phyloP scores from a whole-genome alignment of 306 rosid genomes.

The Clitoria ternatea region DNA sequence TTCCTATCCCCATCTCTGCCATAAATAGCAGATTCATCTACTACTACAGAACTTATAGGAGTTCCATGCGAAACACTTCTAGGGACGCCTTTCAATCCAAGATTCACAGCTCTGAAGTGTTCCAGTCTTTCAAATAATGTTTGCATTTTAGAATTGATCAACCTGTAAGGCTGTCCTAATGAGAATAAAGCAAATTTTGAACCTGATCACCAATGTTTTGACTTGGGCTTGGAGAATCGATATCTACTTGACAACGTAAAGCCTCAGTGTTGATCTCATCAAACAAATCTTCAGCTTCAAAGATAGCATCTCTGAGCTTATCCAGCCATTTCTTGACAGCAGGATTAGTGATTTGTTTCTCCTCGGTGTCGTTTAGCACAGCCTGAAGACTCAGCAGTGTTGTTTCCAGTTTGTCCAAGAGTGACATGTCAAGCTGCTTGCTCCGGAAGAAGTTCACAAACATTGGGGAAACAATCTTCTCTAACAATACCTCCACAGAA shows the following conservation, averaged over 20 bases:
- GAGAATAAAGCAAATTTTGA: conserved; percentile 14
- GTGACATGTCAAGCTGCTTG: neutral
- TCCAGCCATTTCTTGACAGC: conserved; percentile 12
- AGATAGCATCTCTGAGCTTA: neutral
- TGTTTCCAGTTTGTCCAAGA: neutral
- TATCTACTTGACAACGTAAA: neutral
- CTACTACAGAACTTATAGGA: conserved; percentile 32
- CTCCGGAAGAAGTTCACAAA: neutral
- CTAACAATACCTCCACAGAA: neutral
- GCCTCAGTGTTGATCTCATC: neutral
- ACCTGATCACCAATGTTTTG: conserved; percentile 14
- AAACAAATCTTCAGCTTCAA: neutral
- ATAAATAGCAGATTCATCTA: neutral
- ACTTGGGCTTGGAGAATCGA: neutral
- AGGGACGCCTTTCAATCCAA: conserved; percentile 31
- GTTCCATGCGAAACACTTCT: neutral
- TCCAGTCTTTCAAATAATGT: conserved; percentile 6
- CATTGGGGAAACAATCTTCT: neutral
- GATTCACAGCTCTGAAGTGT: conserved; percentile 22
- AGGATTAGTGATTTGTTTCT: neutral
- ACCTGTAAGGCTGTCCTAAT: conserved; percentile 13
- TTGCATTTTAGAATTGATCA: conserved; percentile 27
- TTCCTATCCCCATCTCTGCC: conserved; percentile 9
- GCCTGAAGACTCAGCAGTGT: conserved; percentile 13
- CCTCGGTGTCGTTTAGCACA: conserved; percentile 19